Percentiles rank a stretch among this genome's conserved stretches.
These are phyloP conservation scores for Schizonepeta tenuifolia DNA, from an alignment of 257 asterid genomes.

Conservation along the genomic window DNA sequence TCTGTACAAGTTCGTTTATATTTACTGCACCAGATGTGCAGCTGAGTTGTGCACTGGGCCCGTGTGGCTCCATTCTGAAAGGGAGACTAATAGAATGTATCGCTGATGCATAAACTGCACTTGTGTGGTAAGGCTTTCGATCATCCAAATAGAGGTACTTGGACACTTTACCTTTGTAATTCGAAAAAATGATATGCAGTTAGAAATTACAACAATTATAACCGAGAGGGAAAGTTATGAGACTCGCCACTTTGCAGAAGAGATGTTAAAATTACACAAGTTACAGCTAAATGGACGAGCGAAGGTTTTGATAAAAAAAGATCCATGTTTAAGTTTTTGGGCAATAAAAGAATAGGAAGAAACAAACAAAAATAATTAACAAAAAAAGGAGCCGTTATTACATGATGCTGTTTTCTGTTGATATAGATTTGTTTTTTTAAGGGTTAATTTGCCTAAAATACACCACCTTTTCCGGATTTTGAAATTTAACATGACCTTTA, in stretches of 20 bases:
- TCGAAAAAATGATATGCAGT: not conserved
- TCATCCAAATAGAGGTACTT: conserved; percentile 67
- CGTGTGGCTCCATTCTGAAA: conserved; percentile 72
- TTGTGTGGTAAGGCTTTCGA: conserved; percentile 71
- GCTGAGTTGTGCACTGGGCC: conserved; percentile 61
- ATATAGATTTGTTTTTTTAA: too few species aligned
- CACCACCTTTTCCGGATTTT: too few species aligned
- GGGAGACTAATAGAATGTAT: conserved; percentile 89
- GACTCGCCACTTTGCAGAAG: not conserved
- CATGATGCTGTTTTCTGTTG: too few species aligned
- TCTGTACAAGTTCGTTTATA: conserved; percentile 62
- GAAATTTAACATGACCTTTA: too few species aligned
- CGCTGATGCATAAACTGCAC: conserved; percentile 94
- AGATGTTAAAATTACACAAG: conserved; percentile 19
- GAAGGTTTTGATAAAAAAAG: too few species aligned
- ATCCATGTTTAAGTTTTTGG: too few species aligned
- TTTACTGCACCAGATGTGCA: conserved; percentile 66
- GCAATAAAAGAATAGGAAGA: not conserved
- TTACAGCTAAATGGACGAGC: not conserved
- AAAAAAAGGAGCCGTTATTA: too few species aligned
- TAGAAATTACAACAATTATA: conserved; percentile 1
- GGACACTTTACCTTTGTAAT: conserved; percentile 62
- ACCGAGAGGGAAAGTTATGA: not conserved
- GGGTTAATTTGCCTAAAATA: too few species aligned
- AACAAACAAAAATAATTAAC: not conserved